Evolutionary conservation across 768 basidiomycete species (phyloP), one percentile per base, ranked within the genome.

Genomic region (Pulveroboletus ravenelii): DNA sequence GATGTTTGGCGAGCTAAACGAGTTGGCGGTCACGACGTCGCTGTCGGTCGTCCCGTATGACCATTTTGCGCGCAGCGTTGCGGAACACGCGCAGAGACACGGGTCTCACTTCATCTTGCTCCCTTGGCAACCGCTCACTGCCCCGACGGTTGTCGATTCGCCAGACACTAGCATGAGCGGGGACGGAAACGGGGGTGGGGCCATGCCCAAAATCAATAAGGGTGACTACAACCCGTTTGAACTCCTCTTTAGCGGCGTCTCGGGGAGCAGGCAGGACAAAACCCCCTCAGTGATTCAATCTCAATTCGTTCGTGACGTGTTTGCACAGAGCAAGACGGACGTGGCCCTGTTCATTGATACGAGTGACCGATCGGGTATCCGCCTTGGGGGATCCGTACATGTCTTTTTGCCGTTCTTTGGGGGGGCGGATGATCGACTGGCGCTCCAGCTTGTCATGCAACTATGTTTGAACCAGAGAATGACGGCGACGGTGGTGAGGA

Each of bases 361-460:
- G 41, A 77, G 76, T 34, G 70, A 73, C 46, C 59, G 57, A 9
- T 45, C 61, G 30, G 56, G 61, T 0, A 52, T 55, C 38, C 58
- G 42, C 18, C 2, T 50, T 25, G 65, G 66, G 41, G 70, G 69
- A 36, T 66, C 60, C 9, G 77, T 83, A 60, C 88, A 91, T 62
- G 57, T 97, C 13, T 88, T 92, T 69, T 61, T 96, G 12, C 89
- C 92, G 0, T 97, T 97, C 78, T 89, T 92, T 64, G 95, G 95
- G 20, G 95, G 95, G 0, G 87, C 92, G 0, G 95, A 98, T 65
- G 94, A 96, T 63, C 77, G 95, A 3, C 74, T 93, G 15, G 90
- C 92, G 0, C 71, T 98, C 32, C 82, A 87, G 29, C 82, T 97
- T 57, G 86, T 89, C 20, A 78, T 87, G 13, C 93, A 94, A 67